phyloP scores from a whole-genome alignment of 345 rosid species.

The Sisymbrium irio region DNA sequence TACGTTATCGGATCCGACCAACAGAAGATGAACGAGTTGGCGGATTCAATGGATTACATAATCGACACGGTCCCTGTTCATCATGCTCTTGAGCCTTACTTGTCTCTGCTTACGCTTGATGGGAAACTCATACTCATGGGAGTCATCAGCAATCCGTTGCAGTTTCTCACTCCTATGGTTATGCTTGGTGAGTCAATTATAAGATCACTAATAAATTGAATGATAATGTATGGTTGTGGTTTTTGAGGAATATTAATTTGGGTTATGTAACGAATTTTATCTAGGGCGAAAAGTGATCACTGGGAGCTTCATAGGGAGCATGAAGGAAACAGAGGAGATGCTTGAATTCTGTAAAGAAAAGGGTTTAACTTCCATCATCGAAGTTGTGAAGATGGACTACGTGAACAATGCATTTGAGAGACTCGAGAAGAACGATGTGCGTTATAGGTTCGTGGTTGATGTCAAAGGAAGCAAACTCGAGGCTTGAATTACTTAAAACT shows the following conservation, averaged over 20 bases:
- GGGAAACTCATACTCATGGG: slow-evolving; percentile 88
- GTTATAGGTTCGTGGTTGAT: slow-evolving; percentile 87
- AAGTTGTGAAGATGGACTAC: slow-evolving; percentile 82
- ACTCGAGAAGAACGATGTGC: slow-evolving; percentile 89
- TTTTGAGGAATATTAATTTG: slow-evolving; percentile 2
- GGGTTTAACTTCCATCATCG: slow-evolving; percentile 63
- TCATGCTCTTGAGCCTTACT: slow-evolving; percentile 83
- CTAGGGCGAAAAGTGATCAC: slow-evolving; percentile 74
- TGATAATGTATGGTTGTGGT: background rate
- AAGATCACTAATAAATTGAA: background rate
- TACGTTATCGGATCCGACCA: slow-evolving; percentile 75
- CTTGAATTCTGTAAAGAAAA: slow-evolving; percentile 72
- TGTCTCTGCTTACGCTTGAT: slow-evolving; percentile 67
- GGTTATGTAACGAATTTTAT: background rate
- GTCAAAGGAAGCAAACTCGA: slow-evolving; percentile 83
- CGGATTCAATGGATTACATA: slow-evolving; percentile 80
- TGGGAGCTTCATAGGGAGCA: slow-evolving; percentile 85
- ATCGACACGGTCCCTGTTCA: slow-evolving; percentile 86
- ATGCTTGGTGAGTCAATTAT: slow-evolving; percentile 65
- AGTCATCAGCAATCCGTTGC: slow-evolving; percentile 68
- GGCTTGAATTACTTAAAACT: slow-evolving; percentile 5
- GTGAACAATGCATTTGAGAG: slow-evolving; percentile 78
- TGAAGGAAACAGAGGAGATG: slow-evolving; percentile 81
- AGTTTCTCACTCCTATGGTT: slow-evolving; percentile 67
- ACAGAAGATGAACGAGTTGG: slow-evolving; percentile 50